These are phyloP conservation scores for Hypoxylon sp. DNA, from an alignment of 2,329 filamentous ascomycete species.

Conservation along the genomic window DNA sequence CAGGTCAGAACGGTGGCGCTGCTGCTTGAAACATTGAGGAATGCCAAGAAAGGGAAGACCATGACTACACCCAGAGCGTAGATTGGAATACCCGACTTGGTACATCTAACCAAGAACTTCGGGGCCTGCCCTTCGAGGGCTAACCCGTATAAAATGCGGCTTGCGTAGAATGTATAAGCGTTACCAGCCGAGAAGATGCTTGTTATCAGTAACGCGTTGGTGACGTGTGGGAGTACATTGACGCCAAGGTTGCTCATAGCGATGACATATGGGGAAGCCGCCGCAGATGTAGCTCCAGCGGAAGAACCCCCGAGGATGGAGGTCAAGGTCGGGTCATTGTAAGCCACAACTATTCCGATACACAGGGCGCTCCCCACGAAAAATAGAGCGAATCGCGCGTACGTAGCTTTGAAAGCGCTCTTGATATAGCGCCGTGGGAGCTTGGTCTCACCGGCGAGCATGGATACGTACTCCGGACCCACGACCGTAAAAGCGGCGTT, in stretches of 20 bases:
- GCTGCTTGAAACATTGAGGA: constrained; percentile 57
- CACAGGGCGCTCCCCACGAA: constrained; percentile 75
- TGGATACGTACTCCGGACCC: constrained; percentile 71
- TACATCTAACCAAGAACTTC: constrained; percentile 65
- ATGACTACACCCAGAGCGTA: constrained; percentile 71
- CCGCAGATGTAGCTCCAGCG: constrained; percentile 52
- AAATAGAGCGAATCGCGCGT: constrained; percentile 74
- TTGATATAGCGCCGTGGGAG: constrained; percentile 70
- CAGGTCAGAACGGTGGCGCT: constrained; percentile 42
- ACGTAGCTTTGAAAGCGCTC: constrained; percentile 73
- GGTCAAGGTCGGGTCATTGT: constrained; percentile 70
- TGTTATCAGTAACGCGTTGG: constrained; percentile 71
- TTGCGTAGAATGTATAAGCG: constrained; percentile 72
- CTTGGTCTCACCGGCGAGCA: constrained; percentile 64
- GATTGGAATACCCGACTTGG: constrained; percentile 70
- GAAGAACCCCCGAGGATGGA: constrained; percentile 53
- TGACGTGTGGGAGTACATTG: constrained; percentile 66
- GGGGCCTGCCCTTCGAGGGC: constrained; percentile 68
- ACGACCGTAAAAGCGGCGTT: constrained; percentile 70
- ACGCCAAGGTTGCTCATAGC: constrained; percentile 69
- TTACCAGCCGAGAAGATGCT: constrained; percentile 72
- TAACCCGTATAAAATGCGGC: constrained; percentile 69
- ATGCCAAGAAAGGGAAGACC: constrained; percentile 65
- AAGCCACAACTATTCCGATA: constrained; percentile 73
- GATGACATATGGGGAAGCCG: constrained; percentile 67